phyloP scores from a whole-genome alignment of 75 land plant genomes.

The Selaginella moellendorffii region DNA sequence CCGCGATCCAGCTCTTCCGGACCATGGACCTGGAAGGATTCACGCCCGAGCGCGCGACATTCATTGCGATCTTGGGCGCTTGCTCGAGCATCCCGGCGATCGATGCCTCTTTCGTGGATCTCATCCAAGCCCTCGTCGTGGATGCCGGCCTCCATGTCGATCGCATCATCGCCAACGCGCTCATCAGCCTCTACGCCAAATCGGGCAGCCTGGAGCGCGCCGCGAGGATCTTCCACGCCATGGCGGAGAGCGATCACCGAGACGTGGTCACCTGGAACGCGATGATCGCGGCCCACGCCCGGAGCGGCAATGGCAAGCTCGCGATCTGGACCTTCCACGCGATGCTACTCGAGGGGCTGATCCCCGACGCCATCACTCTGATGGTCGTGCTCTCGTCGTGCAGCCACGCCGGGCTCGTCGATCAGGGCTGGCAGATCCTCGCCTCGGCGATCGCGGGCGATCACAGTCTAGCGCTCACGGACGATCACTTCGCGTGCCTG shows the following conservation, averaged over 20 bases:
- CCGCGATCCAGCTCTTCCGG: background rate
- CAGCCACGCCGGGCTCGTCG: background rate
- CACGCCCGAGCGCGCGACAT: background rate
- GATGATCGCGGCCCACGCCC: background rate
- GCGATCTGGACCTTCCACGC: background rate
- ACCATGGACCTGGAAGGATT: background rate
- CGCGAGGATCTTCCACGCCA: background rate
- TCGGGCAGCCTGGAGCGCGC: background rate
- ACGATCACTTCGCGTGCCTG: background rate
- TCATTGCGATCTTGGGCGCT: background rate
- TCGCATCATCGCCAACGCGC: background rate
- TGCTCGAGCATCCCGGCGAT: background rate
- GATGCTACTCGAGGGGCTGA: background rate
- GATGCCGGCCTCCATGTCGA: background rate
- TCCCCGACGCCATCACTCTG: background rate
- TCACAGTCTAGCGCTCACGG: background rate
- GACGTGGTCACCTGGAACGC: background rate
- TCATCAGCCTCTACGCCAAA: background rate
- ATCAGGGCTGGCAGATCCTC: background rate
- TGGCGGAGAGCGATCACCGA: background rate
- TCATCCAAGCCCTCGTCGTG: background rate
- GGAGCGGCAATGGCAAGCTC: background rate
- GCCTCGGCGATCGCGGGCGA: background rate
- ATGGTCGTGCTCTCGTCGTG: background rate
- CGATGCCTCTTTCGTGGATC: too few relatives aligned